Percentiles rank a stretch among this genome's conserved stretches.
These are phyloP conservation scores for Citrus unshiu DNA, from an alignment of 345 rosid species.

Conservation along the genomic window DNA sequence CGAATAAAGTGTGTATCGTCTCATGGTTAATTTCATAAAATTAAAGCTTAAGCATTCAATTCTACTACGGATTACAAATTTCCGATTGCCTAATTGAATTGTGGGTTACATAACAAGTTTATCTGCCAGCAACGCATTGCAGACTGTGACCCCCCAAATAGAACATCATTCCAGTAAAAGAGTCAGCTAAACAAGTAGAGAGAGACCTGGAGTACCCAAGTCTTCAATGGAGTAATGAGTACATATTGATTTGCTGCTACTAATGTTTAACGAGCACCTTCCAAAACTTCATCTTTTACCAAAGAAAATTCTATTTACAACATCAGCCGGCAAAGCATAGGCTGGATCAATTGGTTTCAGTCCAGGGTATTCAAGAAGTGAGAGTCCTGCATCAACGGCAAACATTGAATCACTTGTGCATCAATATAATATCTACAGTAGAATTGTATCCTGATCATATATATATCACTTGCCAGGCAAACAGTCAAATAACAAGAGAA, in stretches of 20 bases:
- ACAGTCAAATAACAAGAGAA: not conserved
- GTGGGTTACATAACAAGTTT: no score
- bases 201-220: not conserved
- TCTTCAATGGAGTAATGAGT: not conserved
- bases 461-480: not conserved
- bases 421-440: not conserved
- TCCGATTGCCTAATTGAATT: no score
- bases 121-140: not conserved
- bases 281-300: conserved; percentile 20
- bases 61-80: no score
- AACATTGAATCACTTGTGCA: not conserved
- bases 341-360: conserved; percentile 85
- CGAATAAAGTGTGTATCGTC: no score
- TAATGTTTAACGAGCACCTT: not conserved
- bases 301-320: conserved; percentile 51
- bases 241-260: not conserved
- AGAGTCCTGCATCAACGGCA: conserved; percentile 55
- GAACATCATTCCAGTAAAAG: not conserved
- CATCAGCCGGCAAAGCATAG: conserved; percentile 84
- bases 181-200: no score
- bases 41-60: no score
- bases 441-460: not conserved
- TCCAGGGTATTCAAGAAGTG: conserved; percentile 85
- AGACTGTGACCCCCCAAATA: not conserved
- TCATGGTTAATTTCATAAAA: no score